Base-by-base conservation (phyloP, 129 eudicot species). In the Helianthus tuberosus region DNA sequence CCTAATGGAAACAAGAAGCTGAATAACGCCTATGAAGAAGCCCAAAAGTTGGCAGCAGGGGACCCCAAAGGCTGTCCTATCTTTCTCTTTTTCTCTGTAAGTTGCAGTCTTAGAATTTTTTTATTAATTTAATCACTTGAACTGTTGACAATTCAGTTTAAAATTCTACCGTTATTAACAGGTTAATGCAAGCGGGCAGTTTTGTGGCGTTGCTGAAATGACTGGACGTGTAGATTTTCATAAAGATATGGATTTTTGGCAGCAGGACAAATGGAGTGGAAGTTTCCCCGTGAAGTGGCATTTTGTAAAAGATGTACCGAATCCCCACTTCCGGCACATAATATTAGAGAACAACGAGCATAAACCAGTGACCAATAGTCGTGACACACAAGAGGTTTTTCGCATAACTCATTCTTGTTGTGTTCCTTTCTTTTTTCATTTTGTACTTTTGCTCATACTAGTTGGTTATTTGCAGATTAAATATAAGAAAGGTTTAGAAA, bases 121-220 rank as follows among this genome's bases (percentile, higher is more conserved):
- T 66, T 12, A 16, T 72, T 59, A 27, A 2, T 32, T 13, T 46
- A 15, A 57, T 38, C 20, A 12, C 17, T 13, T 29, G 16, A 54
- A 20, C 5, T 43, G 54, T 76, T 49, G 8, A 64, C 43, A 8
- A n/a, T 2, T 55, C 7, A 10, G 3, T 32, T 35, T 13, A 74
- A 41, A 6, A 46, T 23, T 55, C 13, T 61, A 1, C 7, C 8
- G 5, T 61, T 39, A 10, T 58, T 46, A 76, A 25, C 51, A 94
- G 99, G 99, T 94, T 46, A 94, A 94, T 83, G 93, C 97, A 41
- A 90, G 99, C 79, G 99, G 98, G 64, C 99, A 91, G 81, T 94
- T 85, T 76, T 88, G 97, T 80, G 99, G 99, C 14, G 90, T 94
- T 49, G 97, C 99, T 57, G 99, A 94, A 82, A 94, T 94, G 99